phyloP scores from a whole-genome alignment of 345 rosid genomes.

The Eucalyptus cloeziana region DNA sequence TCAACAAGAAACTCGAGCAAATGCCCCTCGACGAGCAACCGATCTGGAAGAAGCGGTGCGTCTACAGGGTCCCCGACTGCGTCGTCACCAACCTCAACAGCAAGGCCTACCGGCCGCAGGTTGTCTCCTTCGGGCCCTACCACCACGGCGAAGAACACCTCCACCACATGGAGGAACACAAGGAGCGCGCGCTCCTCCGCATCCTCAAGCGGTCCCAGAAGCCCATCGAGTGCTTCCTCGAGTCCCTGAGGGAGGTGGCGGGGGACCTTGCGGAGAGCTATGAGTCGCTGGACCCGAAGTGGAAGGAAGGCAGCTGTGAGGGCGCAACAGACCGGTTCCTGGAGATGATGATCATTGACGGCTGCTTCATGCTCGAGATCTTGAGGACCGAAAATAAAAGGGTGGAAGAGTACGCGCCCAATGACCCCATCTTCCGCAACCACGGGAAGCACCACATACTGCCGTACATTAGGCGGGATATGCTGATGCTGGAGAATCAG shows the following conservation, averaged over 20 bases:
- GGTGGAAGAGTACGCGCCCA: not conserved
- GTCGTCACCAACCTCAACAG: conserved; percentile 16
- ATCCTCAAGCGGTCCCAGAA: conserved; percentile 5
- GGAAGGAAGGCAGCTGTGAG: not conserved
- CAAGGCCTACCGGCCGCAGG: conserved; percentile 16
- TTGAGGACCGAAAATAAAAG: not conserved
- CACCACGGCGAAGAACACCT: rapidly evolving
- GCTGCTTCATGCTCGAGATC: conserved; percentile 1
- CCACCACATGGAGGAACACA: conserved; percentile 3
- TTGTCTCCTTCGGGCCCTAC: not conserved
- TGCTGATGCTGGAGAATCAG: conserved; percentile 2
- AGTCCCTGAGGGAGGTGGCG: not conserved
- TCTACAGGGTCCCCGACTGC: conserved; percentile 19
- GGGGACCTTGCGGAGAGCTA: not conserved
- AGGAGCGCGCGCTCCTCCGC: conserved; percentile 18
- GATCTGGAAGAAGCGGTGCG: conserved; percentile 20
- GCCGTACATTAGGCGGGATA: not conserved
- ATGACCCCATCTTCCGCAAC: not conserved
- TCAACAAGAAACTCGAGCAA: not conserved
- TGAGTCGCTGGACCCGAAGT: not conserved
- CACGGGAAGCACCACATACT: not conserved
- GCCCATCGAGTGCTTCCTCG: not conserved
- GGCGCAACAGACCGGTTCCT: not conserved
- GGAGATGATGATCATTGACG: not conserved
- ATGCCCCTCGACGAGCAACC: not conserved